A percentile compares a stretch with the other conserved stretches of the same genome.
Conservation (phyloP, 2,329 filamentous ascomycete species). For the Lecanoromycetidae sp. region DNA sequence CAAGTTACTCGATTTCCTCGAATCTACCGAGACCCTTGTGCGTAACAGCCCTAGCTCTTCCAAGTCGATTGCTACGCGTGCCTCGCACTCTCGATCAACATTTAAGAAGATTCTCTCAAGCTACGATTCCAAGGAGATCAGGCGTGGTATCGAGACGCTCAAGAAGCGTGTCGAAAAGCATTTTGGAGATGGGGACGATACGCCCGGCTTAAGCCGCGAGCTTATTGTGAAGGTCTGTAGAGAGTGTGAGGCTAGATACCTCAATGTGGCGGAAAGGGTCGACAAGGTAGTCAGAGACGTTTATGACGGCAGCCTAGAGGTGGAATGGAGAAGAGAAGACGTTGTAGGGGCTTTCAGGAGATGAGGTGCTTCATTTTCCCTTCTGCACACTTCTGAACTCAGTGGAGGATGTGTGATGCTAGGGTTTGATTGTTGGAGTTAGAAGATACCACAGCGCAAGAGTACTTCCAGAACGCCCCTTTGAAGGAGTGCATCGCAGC, state of each 20-base stretch:
- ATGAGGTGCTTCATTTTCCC: no score
- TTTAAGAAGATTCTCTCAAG: slow-evolving; percentile 76
- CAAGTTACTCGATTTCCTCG: slow-evolving; percentile 81
- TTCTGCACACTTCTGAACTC: no score
- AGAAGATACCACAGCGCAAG: no score
- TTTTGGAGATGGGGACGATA: slow-evolving; percentile 81
- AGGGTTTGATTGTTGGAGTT: no score
- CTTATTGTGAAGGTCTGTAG: slow-evolving; percentile 49
- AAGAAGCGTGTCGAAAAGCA: slow-evolving; percentile 93
- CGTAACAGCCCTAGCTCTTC: slow-evolving; percentile 41
- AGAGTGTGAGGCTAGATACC: slow-evolving; percentile 47
- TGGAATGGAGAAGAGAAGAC: slow-evolving; percentile 38
- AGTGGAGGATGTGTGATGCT: no score
- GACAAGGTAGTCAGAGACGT: slow-evolving; percentile 33
- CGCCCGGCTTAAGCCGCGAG: slow-evolving; percentile 50
- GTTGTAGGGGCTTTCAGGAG: slow-evolving; percentile 28
- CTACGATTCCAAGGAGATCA: slow-evolving; percentile 73
- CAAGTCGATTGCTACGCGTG: slow-evolving; percentile 59
- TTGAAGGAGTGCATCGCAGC: no score
- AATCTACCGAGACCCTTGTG: slow-evolving; percentile 68
- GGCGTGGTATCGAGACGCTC: slow-evolving; percentile 78
- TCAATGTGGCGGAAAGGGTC: slow-evolving; percentile 40
- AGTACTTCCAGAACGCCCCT: no score
- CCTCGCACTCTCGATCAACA: slow-evolving; percentile 66
- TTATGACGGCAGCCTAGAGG: slow-evolving; percentile 35